Base-by-base conservation (phyloP, 345 rosid genomes). In the Stellera chamaejasme region DNA sequence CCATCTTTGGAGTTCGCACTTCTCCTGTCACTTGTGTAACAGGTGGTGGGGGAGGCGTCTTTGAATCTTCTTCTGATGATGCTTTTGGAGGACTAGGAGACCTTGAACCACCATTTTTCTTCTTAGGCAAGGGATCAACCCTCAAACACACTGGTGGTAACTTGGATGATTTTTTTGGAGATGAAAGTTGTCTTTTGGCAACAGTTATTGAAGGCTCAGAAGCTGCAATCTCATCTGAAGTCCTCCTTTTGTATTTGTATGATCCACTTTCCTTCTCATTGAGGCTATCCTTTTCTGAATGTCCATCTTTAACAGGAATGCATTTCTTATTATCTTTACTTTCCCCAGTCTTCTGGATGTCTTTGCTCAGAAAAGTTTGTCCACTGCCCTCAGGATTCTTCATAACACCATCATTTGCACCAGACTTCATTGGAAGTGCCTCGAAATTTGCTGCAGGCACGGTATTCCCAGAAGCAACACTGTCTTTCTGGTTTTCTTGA, bases 91-190 rank as follows among this genome's bases (percentile, higher is more conserved):
- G 79, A 50, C 83, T 79, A 54, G 73, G 80, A 52, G 85, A 80
- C 47, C 75, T 73, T 58, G 80, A 68, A 41, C 44, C 64, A 25
- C 60, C 50, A 7, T 52, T 70, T 62, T 48, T 76, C 62, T 63
- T 82, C 72, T 59, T 63, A 1, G 81, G 73, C 66, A 77, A 52
- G 23, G 90, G 95, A 57, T 90, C 93, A 50, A 90, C 79, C 66
- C 85, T 79, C 41, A 90, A 66, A 72, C 88, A 87, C 41, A 90
- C 82, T 0, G 78, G 85, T 64, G 87, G 79, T 27, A 84, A 58
- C 66, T 66, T 87, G 2, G 79, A 68, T 45, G 76, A 46, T 66
- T 74, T 82, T 2, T 65, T 52, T 0, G 84, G 62, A 26, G 82
- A 69, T 10, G 52, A 60, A 0, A 69, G 59, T 56, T 70, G 55